These are phyloP conservation scores for Ensete glaucum DNA, from an alignment of 176 grass and related monocot genomes.

Conservation along the genomic window DNA sequence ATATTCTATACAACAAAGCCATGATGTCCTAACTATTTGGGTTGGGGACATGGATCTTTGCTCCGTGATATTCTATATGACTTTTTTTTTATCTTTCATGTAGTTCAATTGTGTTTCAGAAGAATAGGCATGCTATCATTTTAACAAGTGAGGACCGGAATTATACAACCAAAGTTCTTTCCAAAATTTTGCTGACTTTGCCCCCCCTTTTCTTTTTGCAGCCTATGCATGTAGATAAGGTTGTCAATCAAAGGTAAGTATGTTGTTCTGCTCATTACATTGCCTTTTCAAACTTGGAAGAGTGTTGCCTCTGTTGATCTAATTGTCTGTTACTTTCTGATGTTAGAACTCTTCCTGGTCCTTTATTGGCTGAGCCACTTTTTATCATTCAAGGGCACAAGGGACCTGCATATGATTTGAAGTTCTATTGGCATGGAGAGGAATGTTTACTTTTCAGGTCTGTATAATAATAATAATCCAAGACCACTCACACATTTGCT, in stretches of 20 bases:
- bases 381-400: slow-evolving; percentile 57
- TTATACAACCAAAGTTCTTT: neutral
- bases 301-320: slow-evolving; percentile 1
- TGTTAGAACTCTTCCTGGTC: neutral
- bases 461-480: too few relatives aligned
- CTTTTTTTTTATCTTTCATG: neutral
- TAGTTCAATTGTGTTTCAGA: neutral
- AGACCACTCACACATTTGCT: too few relatives aligned
- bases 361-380: slow-evolving; percentile 33
- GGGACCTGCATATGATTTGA: slow-evolving; percentile 34
- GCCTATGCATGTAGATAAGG: neutral
- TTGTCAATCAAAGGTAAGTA: neutral
- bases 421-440: too few relatives aligned
- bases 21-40: too few relatives aligned
- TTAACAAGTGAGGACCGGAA: neutral
- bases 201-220: neutral
- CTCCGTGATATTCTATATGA: neutral
- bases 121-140: neutral
- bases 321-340: neutral
- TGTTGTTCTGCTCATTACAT: neutral
- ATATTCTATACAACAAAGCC: too few relatives aligned
- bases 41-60: too few relatives aligned
- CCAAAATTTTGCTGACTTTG: neutral
- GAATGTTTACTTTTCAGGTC: too few relatives aligned
- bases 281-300: neutral